Evolutionary conservation across 441 rosid genomes (phyloP).

Genomic region (Populus hybrid): DNA sequence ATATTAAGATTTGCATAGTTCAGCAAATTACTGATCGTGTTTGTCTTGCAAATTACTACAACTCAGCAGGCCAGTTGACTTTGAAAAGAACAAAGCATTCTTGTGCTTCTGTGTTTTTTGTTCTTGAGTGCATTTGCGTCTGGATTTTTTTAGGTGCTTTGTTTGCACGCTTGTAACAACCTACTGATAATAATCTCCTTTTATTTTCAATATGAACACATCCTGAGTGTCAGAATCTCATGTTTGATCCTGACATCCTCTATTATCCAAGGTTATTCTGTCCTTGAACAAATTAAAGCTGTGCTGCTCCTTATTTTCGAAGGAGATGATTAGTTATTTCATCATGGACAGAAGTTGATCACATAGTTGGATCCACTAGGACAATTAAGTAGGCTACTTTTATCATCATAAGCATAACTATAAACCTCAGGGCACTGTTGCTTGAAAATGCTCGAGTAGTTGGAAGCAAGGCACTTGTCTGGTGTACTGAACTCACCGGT

Average conservation of each 20-base stretch:
- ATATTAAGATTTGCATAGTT: too few species aligned
- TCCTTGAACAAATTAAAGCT: background rate
- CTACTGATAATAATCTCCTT: background rate
- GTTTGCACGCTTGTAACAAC: background rate
- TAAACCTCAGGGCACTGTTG: slow-evolving; percentile 14
- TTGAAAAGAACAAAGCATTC: background rate
- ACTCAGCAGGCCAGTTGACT: background rate
- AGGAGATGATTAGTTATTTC: background rate
- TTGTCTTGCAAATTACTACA: background rate
- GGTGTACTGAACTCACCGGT: slow-evolving; percentile 3
- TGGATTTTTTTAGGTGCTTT: background rate
- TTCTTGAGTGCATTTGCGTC: background rate
- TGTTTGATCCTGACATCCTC: background rate
- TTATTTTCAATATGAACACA: too few species aligned
- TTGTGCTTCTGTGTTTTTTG: background rate
- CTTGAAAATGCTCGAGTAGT: slow-evolving; percentile 19
- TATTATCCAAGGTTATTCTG: background rate
- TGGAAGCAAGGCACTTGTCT: slow-evolving; percentile 15
- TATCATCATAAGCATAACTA: slow-evolving; percentile 20
- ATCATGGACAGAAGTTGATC: slow-evolving; percentile 13
- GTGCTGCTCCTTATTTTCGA: background rate
- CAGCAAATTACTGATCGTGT: background rate
- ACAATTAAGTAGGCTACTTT: slow-evolving; percentile 6
- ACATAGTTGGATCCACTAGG: slow-evolving; percentile 5
- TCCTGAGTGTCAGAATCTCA: background rate